Evolutionary conservation across 202 grass and related monocot genomes (phyloP).

Genomic region (Zizania palustris): DNA sequence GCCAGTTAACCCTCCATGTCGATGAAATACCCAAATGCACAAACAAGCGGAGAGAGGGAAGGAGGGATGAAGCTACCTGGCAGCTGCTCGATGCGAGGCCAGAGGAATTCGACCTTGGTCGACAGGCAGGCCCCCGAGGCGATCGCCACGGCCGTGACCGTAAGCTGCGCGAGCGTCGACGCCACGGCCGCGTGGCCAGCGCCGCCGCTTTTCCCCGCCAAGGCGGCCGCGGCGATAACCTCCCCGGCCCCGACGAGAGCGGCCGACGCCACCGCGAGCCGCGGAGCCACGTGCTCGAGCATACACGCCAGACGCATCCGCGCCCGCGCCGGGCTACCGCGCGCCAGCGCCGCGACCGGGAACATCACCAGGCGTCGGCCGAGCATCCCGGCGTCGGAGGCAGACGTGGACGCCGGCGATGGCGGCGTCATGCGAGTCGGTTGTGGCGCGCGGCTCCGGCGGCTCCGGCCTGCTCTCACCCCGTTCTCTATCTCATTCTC

Average conservation of each 20-base stretch:
- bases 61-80: slow-evolving; percentile 53
- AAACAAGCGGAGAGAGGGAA: background rate
- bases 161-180: slow-evolving; percentile 83
- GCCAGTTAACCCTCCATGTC: background rate
- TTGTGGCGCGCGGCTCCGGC: too few species aligned
- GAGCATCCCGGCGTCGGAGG: slow-evolving; percentile 66
- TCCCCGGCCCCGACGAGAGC: slow-evolving; percentile 66
- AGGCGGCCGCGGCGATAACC: slow-evolving; percentile 75
- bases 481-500: slow-evolving; percentile 44
- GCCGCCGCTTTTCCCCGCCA: slow-evolving; percentile 52
- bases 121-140: slow-evolving; percentile 95
- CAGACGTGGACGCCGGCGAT: slow-evolving; percentile 45
- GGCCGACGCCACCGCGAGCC: slow-evolving; percentile 59
- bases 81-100: slow-evolving; percentile 83
- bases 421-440: slow-evolving; percentile 39
- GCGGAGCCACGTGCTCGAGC: slow-evolving; percentile 62
- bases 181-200: slow-evolving; percentile 83
- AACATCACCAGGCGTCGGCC: slow-evolving; percentile 64
- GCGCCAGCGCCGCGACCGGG: slow-evolving; percentile 38
- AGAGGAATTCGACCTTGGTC: slow-evolving; percentile 95
- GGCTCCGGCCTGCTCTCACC: too few species aligned
- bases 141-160: slow-evolving; percentile 93
- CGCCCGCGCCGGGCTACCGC: slow-evolving; percentile 30
- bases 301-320: slow-evolving; percentile 61
- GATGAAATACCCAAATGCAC: background rate